These are phyloP conservation scores for Citrus cavaleriei DNA, from an alignment of 345 rosid genomes.

Conservation along the genomic window DNA sequence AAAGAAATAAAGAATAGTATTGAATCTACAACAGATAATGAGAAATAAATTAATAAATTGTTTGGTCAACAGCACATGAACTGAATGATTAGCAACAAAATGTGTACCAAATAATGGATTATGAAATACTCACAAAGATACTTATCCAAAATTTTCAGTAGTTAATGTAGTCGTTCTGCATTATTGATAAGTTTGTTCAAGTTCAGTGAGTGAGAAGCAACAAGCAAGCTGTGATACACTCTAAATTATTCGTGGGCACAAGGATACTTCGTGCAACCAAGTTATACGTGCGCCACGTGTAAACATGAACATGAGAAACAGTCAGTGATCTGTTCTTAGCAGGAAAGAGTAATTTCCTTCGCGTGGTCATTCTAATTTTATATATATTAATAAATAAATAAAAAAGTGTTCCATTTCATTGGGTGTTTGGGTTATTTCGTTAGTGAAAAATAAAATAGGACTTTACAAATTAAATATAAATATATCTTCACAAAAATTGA, in stretches of 20 bases:
- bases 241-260: neutral
- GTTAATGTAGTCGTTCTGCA: neutral
- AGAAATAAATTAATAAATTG: neutral
- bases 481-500: too few species aligned
- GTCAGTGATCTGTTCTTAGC: neutral
- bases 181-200: neutral
- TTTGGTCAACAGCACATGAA: constrained; percentile 12
- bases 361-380: neutral
- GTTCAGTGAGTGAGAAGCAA: constrained; percentile 14
- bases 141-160: neutral
- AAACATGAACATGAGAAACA: neutral
- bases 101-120: constrained; percentile 9
- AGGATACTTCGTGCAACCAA: neutral
- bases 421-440: too few species aligned
- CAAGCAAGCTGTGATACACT: neutral
- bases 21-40: neutral
- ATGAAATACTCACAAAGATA: constrained; percentile 12
- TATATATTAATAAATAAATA: neutral
- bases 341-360: neutral
- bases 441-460: too few species aligned
- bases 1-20: neutral
- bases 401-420: too few species aligned
- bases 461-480: too few species aligned
- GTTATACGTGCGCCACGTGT: neutral
- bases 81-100: constrained; percentile 14